Evolutionary conservation across 2,329 filamentous ascomycete genomes (phyloP).

Genomic region (Plectosphaerella cucumerina): DNA sequence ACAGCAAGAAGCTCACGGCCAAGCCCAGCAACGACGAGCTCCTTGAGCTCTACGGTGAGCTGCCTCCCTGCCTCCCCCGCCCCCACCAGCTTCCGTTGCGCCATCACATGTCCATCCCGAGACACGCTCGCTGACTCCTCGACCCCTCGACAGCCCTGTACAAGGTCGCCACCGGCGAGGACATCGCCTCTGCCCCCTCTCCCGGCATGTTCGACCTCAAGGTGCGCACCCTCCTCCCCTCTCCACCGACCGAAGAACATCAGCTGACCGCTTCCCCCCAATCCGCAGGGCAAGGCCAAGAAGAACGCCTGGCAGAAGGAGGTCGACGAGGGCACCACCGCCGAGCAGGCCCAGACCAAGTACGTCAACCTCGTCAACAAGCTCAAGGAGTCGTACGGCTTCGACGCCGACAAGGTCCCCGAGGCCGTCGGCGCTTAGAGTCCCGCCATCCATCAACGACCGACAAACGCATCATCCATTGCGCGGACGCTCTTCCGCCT

Average conservation of each 20-base stretch:
- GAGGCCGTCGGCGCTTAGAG: slow-evolving; percentile 45
- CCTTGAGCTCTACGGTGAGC: slow-evolving; percentile 58
- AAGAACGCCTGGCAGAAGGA: slow-evolving; percentile 71
- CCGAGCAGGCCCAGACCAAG: slow-evolving; percentile 66
- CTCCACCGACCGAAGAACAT: not conserved
- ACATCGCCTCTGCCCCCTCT: slow-evolving; percentile 48
- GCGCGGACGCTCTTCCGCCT: too few species aligned
- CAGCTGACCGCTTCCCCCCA: slow-evolving; percentile 1
- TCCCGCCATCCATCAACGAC: not conserved
- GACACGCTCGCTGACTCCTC: not conserved
- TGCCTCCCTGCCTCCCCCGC: slow-evolving; percentile 3
- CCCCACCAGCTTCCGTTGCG: not conserved
- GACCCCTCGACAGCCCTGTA: slow-evolving; percentile 41
- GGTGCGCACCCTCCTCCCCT: slow-evolving; percentile 36
- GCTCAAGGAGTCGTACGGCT: slow-evolving; percentile 67
- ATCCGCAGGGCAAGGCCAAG: slow-evolving; percentile 70
- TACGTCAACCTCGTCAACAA: slow-evolving; percentile 72
- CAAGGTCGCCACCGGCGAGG: slow-evolving; percentile 55
- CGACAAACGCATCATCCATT: not conserved
- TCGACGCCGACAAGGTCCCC: slow-evolving; percentile 59
- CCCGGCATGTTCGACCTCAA: slow-evolving; percentile 70
- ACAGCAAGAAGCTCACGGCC: slow-evolving; percentile 63
- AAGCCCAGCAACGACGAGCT: slow-evolving; percentile 63
- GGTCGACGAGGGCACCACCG: slow-evolving; percentile 57
- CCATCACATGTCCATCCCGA: not conserved